These are phyloP conservation scores for Trichoderma atrobrunneum DNA, from an alignment of 2,329 filamentous ascomycete genomes.

Conservation along the genomic window DNA sequence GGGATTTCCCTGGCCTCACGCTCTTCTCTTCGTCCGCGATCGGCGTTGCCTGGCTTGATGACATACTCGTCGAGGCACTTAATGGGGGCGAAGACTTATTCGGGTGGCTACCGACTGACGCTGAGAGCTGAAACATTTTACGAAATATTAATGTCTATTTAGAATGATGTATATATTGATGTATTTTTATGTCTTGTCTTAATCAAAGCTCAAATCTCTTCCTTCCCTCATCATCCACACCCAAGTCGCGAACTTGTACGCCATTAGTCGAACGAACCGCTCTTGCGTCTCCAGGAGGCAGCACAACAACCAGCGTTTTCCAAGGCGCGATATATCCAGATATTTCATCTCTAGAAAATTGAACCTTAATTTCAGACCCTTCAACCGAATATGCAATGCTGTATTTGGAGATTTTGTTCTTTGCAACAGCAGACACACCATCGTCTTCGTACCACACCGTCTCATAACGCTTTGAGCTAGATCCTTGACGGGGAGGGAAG, in stretches of 20 bases:
- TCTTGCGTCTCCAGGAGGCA: constrained; percentile 34
- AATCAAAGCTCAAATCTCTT: constrained; percentile 23
- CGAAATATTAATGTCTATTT: too few species aligned
- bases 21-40: constrained; percentile 36
- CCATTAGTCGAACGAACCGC: constrained; percentile 19
- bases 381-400: constrained; percentile 29
- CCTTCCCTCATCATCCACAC: constrained; percentile 25
- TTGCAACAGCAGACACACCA: constrained; percentile 32
- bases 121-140: not conserved
- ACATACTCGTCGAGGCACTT: constrained; percentile 26
- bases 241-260: constrained; percentile 17
- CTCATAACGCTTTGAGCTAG: constrained; percentile 28
- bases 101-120: constrained; percentile 11
- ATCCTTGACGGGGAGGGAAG: constrained; percentile 35
- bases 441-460: constrained; percentile 40
- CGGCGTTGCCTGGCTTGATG: constrained; percentile 28
- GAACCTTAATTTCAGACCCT: constrained; percentile 26
- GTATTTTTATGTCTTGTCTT: not conserved
- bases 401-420: constrained; percentile 35
- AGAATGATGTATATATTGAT: not conserved
- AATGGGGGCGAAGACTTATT: constrained; percentile 25
- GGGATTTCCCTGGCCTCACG: constrained; percentile 54
- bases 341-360: constrained; percentile 31
- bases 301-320: constrained; percentile 32
- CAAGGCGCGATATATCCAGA: constrained; percentile 36